Evolutionary conservation across 306 rosid genomes (phyloP).

Genomic region (Oemleria cerasiformis): DNA sequence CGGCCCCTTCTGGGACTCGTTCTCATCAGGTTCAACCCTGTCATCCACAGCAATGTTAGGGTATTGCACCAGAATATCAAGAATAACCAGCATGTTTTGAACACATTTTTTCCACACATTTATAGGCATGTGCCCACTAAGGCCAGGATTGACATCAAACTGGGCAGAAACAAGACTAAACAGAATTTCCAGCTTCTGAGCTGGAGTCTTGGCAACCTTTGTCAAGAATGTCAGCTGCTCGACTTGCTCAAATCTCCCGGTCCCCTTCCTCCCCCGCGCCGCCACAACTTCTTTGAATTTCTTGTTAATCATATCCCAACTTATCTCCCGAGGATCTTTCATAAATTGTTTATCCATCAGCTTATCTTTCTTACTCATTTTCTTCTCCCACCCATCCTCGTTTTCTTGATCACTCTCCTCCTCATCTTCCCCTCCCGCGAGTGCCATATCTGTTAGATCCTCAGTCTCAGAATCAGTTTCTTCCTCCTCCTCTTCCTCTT

Average conservation of each 20-base stretch:
- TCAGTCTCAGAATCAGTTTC: slow-evolving; percentile 55
- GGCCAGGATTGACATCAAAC: slow-evolving; percentile 87
- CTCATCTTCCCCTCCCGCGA: slow-evolving; percentile 48
- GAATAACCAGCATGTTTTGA: slow-evolving; percentile 71
- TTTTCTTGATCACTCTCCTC: slow-evolving; percentile 36
- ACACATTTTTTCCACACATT: slow-evolving; percentile 91
- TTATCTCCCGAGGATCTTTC: slow-evolving; percentile 74
- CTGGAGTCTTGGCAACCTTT: slow-evolving; percentile 85
- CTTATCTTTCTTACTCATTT: slow-evolving; percentile 57
- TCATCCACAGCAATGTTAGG: slow-evolving; percentile 81
- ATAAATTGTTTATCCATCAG: slow-evolving; percentile 62
- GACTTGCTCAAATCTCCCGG: slow-evolving; percentile 86
- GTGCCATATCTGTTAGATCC: slow-evolving; percentile 37
- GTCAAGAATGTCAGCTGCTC: slow-evolving; percentile 77
- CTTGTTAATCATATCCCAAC: slow-evolving; percentile 78
- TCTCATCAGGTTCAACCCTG: slow-evolving; percentile 74
- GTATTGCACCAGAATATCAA: slow-evolving; percentile 74
- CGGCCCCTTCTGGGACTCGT: slow-evolving; percentile 74
- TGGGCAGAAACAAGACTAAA: slow-evolving; percentile 80
- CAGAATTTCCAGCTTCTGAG: slow-evolving; percentile 80
- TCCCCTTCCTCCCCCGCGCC: slow-evolving; percentile 87
- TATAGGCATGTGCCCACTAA: slow-evolving; percentile 92
- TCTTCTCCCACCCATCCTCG: slow-evolving; percentile 52
- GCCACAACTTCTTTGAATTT: slow-evolving; percentile 80
- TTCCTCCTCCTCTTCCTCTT: slow-evolving; percentile 45